Evolutionary conservation across 495 filamentous ascomycete species (phyloP).

Genomic region (Antarctomyces pellizariae): DNA sequence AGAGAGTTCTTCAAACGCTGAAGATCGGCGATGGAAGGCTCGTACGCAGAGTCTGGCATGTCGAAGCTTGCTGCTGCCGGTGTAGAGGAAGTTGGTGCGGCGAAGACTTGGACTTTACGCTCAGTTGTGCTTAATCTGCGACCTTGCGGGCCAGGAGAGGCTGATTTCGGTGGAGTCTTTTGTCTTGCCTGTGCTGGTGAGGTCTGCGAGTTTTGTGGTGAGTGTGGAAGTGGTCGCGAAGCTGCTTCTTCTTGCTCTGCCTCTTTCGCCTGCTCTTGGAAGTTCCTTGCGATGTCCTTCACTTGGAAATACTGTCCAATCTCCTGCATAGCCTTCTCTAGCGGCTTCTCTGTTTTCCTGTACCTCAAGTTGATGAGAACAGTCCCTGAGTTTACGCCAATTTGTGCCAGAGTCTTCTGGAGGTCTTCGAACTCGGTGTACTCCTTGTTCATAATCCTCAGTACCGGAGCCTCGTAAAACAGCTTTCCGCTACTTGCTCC

Average conservation of each 20-base stretch:
- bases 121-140: slow-evolving; percentile 12
- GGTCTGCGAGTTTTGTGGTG: slow-evolving; percentile 4
- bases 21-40: slow-evolving; percentile 67
- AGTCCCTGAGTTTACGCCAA: slow-evolving; percentile 67
- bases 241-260: background rate
- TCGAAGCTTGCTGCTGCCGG: slow-evolving; percentile 46
- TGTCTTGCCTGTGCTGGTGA: background rate
- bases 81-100: slow-evolving; percentile 42
- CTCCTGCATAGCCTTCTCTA: slow-evolving; percentile 66
- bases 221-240: too few relatives aligned
- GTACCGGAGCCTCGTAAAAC: slow-evolving; percentile 66
- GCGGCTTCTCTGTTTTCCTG: slow-evolving; percentile 44
- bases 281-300: slow-evolving; percentile 5
- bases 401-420: slow-evolving; percentile 66
- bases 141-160: slow-evolving; percentile 2
- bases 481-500: slow-evolving; percentile 39
- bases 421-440: slow-evolving; percentile 53
- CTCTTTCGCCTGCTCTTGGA: background rate
- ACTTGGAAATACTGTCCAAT: slow-evolving; percentile 25
- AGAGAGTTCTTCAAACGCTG: slow-evolving; percentile 60
- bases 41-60: slow-evolving; percentile 51
- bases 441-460: slow-evolving; percentile 60
- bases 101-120: slow-evolving; percentile 46
- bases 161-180: background rate
- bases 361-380: slow-evolving; percentile 58